Evolutionary conservation across 192 early-diverging fungal genomes (phyloP), one percentile per base, ranked within the genome.

Genomic region (Backusella liffmaniae): DNA sequence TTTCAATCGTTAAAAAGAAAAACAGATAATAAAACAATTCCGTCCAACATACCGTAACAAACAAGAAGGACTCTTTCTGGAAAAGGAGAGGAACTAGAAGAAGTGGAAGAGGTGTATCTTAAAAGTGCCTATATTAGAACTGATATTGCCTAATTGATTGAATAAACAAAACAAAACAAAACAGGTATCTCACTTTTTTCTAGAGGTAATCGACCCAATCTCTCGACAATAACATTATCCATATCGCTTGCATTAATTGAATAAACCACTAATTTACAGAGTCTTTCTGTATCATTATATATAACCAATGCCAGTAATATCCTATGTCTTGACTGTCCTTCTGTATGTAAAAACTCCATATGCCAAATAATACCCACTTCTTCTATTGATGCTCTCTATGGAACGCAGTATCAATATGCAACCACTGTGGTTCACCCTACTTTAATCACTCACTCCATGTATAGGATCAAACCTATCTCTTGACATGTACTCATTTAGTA

Each of bases 351-450:
- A 32, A 80, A 80, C 34, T 80, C 79, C 79, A 80, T 73, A 49
- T 80, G 79, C 75, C 75, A 80, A 37, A 80, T 76, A 10, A 80
- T 76, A 9, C 79, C 79, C 68, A 68, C 49, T 70, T 80, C 79
- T n/a, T 41, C 34, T 46, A 76, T 59, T 29, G 79, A 72, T 6
- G 34, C 75, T 70, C 72, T 76, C 79, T 80, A 70, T 30, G 26
- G 13, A 67, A 41, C 3, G 4, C 36, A n/a, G 15, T 41, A 3
- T 26, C 21, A 39, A 26, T 37, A 9, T 39, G 32, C 32, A 32
- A 32, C 32, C 9, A 37, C 26, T 13, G 8, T 2, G 1, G 1
- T 29, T 1, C 10, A 7, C 8, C 56, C 32, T 32, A 65, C 32
- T 32, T 56, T 59, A 4, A 51, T 42, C 21, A 67, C 74, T 35